These are phyloP conservation scores for Cenococcum geophilum DNA, from an alignment of 495 filamentous ascomycete genomes.

Conservation along the genomic window DNA sequence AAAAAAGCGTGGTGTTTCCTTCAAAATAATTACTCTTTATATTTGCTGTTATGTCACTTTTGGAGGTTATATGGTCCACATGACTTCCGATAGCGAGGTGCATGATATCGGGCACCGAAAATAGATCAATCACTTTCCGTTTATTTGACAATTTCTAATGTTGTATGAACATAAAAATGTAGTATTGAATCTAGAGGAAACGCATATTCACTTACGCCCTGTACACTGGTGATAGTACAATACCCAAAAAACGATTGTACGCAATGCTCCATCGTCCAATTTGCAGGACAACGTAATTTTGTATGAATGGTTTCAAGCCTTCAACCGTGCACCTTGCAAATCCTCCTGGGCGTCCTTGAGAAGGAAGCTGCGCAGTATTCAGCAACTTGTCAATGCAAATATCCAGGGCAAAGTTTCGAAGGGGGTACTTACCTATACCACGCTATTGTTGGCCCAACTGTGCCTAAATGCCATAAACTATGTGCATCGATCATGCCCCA, in stretches of 20 bases:
- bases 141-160: neutral
- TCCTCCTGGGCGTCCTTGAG: constrained; percentile 74
- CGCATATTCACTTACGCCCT: neutral
- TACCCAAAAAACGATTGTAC: neutral
- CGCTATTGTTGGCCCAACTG: constrained; percentile 79
- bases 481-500: constrained; percentile 85
- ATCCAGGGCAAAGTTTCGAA: constrained; percentile 4
- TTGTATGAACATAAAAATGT: neutral
- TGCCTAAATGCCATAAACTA: constrained; percentile 92
- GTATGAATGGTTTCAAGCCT: constrained; percentile 10
- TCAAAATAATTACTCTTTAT: no score
- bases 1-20: no score
- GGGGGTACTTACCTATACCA: constrained; percentile 81
- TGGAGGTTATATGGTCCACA: no score
- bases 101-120: no score
- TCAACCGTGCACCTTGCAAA: constrained; percentile 29
- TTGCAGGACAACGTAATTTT: neutral
- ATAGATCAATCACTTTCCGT: neutral
- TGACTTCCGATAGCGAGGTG: no score
- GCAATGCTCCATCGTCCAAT: neutral
- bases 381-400: constrained; percentile 10
- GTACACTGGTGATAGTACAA: neutral
- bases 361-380: constrained; percentile 54
- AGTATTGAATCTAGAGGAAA: neutral
- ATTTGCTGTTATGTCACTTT: no score